Percentiles rank a stretch among this genome's conserved stretches.
Evolutionary conservation across 2,329 filamentous ascomycete species (phyloP).

Genomic region (Geosmithia morbida): DNA sequence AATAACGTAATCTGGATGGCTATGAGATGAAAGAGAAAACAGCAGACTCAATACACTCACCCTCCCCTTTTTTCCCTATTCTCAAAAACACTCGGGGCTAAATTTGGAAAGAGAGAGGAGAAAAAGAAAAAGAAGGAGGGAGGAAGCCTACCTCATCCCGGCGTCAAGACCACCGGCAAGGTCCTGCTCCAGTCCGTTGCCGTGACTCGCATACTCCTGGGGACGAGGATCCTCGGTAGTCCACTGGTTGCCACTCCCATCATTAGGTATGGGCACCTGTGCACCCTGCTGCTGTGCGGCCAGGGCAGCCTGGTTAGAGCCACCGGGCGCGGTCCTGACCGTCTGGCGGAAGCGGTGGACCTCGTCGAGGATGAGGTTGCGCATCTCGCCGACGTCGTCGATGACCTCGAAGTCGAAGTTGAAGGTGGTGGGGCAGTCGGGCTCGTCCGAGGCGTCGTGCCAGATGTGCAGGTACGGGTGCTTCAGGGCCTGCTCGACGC

Average conservation of each 20-base stretch:
- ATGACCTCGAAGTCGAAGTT: conserved; percentile 98
- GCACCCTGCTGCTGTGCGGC: conserved; percentile 20
- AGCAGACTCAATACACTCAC: too few relatives aligned
- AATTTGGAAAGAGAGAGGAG: too few relatives aligned
- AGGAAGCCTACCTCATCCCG: conserved; percentile 8
- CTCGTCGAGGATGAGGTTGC: conserved; percentile 93
- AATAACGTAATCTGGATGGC: too few relatives aligned
- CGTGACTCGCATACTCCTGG: conserved; percentile 37
- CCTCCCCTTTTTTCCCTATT: background rate
- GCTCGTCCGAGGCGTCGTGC: conserved; percentile 96
- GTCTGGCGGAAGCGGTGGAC: conserved; percentile 68
- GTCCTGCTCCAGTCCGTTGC: conserved; percentile 41
- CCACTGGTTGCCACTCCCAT: conserved; percentile 35
- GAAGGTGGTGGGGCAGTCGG: conserved; percentile 82
- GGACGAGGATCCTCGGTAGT: conserved; percentile 44
- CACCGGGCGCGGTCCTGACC: conserved; percentile 35
- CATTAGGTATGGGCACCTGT: conserved; percentile 35
- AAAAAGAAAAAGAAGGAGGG: background rate
- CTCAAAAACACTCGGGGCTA: background rate
- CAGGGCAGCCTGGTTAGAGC: conserved; percentile 13
- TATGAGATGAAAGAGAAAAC: too few relatives aligned
- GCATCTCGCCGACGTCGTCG: conserved; percentile 89
- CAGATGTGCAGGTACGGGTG: conserved; percentile 95
- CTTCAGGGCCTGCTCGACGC: conserved; percentile 87
- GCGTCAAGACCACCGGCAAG: conserved; percentile 34